Evolutionary conservation across 179 eudicot species (phyloP).

Genomic region (Drosera spatulata): DNA sequence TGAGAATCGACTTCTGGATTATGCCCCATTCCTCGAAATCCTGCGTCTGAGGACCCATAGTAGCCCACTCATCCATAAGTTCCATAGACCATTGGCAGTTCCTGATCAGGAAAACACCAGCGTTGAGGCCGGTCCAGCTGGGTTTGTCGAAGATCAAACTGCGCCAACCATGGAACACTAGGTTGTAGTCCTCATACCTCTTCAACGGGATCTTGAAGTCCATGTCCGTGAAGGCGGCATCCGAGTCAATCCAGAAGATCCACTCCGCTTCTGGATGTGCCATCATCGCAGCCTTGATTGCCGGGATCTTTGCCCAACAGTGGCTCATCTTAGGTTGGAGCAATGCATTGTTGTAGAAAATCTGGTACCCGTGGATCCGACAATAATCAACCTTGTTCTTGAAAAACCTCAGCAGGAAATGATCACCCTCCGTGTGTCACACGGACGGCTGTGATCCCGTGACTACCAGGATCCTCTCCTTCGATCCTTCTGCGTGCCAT

Average conservation of each 20-base stretch:
- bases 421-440: conserved; percentile 43
- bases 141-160: conserved; percentile 18
- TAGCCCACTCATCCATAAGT: conserved; percentile 37
- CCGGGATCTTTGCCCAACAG: conserved; percentile 43
- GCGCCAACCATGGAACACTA: conserved; percentile 17
- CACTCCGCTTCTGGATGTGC: conserved; percentile 65
- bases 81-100: conserved; percentile 50
- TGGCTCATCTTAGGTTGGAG: conserved; percentile 37
- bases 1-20: conserved; percentile 10
- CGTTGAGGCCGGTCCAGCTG: conserved; percentile 37
- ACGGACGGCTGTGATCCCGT: conserved; percentile 41
- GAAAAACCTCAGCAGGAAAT: conserved; percentile 31
- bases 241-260: conserved; percentile 69
- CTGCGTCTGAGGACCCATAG: conserved; percentile 42
- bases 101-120: conserved; percentile 40
- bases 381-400: conserved; percentile 55
- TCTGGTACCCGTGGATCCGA: conserved; percentile 38
- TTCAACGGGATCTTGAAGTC: conserved; percentile 33
- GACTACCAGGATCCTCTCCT: conserved; percentile 23
- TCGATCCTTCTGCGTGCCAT: conserved; percentile 15
- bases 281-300: conserved; percentile 43
- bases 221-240: conserved; percentile 54
- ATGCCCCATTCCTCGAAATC: conserved; percentile 30
- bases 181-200: conserved; percentile 30
- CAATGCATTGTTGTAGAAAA: conserved; percentile 37